A percentile compares a stretch with the other conserved stretches of the same genome.
Conservation (phyloP, 345 rosid genomes). For the Hevea brasiliensis region DNA sequence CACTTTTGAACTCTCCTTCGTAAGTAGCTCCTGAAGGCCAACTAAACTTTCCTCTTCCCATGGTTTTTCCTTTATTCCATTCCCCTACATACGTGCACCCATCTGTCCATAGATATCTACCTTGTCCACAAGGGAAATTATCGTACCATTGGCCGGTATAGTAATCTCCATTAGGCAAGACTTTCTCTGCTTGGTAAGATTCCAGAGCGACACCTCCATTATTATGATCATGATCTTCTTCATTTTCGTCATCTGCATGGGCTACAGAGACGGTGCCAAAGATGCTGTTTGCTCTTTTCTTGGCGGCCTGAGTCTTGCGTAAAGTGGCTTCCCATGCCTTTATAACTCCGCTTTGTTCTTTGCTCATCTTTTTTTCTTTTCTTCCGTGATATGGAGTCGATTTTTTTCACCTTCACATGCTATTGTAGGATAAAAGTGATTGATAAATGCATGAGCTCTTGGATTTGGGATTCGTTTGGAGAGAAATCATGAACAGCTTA, state of each 20-base stretch:
- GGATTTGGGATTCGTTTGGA: not conserved
- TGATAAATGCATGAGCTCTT: not conserved
- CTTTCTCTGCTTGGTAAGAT: slow-evolving; percentile 58
- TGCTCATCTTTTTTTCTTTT: slow-evolving; percentile 42
- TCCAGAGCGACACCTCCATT: slow-evolving; percentile 26
- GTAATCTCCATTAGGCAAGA: slow-evolving; percentile 80
- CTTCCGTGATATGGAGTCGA: not conserved
- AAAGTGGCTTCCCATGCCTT: slow-evolving; percentile 94
- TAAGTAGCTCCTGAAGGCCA: slow-evolving; percentile 94
- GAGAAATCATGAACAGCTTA: slow-evolving; percentile 3
- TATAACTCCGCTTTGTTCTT: slow-evolving; percentile 61
- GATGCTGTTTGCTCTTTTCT: slow-evolving; percentile 83
- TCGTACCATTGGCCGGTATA: slow-evolving; percentile 88
- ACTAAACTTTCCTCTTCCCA: slow-evolving; percentile 79
- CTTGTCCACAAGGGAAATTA: slow-evolving; percentile 79
- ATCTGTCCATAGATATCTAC: slow-evolving; percentile 87
- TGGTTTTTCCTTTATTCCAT: slow-evolving; percentile 77
- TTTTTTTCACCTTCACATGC: slow-evolving; percentile 9
- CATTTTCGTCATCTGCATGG: slow-evolving; percentile 48
- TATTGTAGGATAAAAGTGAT: not conserved
- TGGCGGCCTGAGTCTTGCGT: slow-evolving; percentile 86
- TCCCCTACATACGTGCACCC: slow-evolving; percentile 88
- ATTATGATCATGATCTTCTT: slow-evolving; percentile 24
- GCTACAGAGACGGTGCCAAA: slow-evolving; percentile 64
- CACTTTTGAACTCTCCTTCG: slow-evolving; percentile 89